Conservation (phyloP, 2,329 filamentous ascomycete genomes). For the Talaromyces amestolkiae region DNA sequence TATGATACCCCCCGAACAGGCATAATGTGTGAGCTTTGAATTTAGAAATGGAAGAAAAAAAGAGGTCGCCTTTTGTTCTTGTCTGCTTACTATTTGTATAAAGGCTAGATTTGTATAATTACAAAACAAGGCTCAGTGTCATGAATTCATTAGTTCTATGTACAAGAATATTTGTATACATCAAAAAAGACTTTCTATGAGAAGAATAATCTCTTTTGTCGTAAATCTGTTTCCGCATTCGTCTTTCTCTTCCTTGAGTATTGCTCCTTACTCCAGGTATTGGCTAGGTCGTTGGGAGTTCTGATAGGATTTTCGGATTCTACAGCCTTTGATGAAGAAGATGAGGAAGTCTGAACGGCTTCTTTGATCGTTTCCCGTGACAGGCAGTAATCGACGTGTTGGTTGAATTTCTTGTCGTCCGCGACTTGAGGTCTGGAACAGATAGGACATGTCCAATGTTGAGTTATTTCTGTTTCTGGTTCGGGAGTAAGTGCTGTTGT, state of each 20-base stretch:
- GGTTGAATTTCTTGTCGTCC: constrained; percentile 77
- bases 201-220: constrained; percentile 19
- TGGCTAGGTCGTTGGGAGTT: not conserved
- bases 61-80: not conserved
- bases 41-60: constrained; percentile 6
- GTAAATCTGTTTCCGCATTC: constrained; percentile 6
- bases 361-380: constrained; percentile 84
- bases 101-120: not conserved
- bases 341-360: constrained; percentile 57
- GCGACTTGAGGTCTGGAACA: constrained; percentile 73
- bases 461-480: constrained; percentile 25
- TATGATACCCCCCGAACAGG: constrained; percentile 19
- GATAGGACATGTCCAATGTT: constrained; percentile 83
- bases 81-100: not conserved
- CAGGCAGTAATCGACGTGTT: constrained; percentile 88
- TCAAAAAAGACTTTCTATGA: not conserved
- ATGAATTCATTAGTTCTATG: constrained; percentile 7
- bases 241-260: constrained; percentile 14
- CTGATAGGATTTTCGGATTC: not conserved
- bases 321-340: not conserved
- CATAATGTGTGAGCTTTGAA: constrained; percentile 9
- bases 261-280: not conserved
- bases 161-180: not conserved
- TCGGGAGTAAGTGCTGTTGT: not conserved
- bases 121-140: not conserved